Evolutionary conservation across 2,329 filamentous ascomycete species (phyloP).

Genomic region (Epichloe hybrida): DNA sequence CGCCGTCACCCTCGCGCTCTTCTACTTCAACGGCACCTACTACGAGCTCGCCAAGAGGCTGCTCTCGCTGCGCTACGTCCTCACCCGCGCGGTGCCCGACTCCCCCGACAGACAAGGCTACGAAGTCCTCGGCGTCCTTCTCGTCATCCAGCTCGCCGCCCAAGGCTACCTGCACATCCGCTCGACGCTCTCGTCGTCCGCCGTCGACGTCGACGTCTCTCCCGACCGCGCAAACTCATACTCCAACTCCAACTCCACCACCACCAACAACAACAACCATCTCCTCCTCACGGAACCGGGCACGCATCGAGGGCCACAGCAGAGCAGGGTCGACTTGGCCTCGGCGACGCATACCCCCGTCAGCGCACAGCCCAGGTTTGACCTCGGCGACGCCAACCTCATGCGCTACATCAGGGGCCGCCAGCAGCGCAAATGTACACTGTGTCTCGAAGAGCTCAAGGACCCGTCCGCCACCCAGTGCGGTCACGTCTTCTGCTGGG

Average conservation of each 20-base stretch:
- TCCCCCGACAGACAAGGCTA: constrained; percentile 62
- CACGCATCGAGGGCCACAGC: constrained; percentile 11
- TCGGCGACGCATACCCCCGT: constrained; percentile 44
- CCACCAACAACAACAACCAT: constrained; percentile 37
- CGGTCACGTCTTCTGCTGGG: constrained; percentile 96
- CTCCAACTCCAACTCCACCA: constrained; percentile 19
- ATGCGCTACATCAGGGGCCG: constrained; percentile 73
- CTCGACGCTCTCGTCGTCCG: constrained; percentile 34
- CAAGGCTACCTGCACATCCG: constrained; percentile 75
- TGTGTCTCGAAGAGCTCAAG: constrained; percentile 82
- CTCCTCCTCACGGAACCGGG: constrained; percentile 38
- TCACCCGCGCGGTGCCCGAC: constrained; percentile 61
- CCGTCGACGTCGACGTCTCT: constrained; percentile 37
- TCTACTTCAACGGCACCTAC: constrained; percentile 94
- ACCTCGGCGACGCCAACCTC: constrained; percentile 46
- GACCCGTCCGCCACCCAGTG: constrained; percentile 88
- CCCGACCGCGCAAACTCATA: constrained; percentile 48
- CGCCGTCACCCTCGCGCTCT: constrained; percentile 70
- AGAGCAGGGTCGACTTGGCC: constrained; percentile 30
- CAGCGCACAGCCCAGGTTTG: constrained; percentile 39
- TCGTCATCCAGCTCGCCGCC: constrained; percentile 76
- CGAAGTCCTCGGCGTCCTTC: constrained; percentile 79
- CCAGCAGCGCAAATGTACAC: constrained; percentile 81
- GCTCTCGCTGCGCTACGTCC: constrained; percentile 79
- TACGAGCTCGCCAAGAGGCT: constrained; percentile 86